phyloP scores from a whole-genome alignment of 805 yeast genomes.

The Kodamaea hsintzibuensis region DNA sequence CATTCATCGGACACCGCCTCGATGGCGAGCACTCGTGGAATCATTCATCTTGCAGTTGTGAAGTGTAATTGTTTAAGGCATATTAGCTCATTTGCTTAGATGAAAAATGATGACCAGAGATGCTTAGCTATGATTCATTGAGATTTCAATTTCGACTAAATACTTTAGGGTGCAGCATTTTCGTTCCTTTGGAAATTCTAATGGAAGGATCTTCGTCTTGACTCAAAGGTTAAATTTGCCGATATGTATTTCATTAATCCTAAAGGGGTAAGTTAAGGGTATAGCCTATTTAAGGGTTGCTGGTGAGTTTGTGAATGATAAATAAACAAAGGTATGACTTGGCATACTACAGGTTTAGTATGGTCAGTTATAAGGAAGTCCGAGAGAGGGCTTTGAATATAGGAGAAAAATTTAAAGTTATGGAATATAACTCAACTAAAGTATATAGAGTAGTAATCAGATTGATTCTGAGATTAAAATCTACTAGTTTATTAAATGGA shows the following conservation, averaged over 20 bases:
- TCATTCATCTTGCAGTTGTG: not conserved
- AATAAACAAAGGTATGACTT: not conserved
- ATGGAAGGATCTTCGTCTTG: not conserved
- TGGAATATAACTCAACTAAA: no score
- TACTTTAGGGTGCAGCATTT: no score
- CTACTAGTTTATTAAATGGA: no score
- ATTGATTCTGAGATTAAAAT: no score
- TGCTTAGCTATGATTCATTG: not conserved
- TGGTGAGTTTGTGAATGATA: not conserved
- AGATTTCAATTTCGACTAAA: no score
- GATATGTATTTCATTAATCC: not conserved
- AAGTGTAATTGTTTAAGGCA: not conserved
- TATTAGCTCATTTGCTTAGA: not conserved
- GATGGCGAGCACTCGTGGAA: not conserved
- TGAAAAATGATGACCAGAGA: not conserved
- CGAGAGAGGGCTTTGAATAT: no score
- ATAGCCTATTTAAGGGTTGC: not conserved
- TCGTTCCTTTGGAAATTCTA: not conserved
- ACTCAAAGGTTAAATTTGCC: not conserved
- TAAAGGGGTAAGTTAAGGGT: not conserved
- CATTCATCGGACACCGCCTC: not conserved
- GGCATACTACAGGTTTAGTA: not conserved
- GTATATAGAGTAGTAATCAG: no score
- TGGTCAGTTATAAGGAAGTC: no score
- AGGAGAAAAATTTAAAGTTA: no score